A percentile compares a stretch with the other conserved stretches of the same genome.
Evolutionary conservation across 345 rosid genomes (phyloP).

Genomic region (Pistacia integerrima): DNA sequence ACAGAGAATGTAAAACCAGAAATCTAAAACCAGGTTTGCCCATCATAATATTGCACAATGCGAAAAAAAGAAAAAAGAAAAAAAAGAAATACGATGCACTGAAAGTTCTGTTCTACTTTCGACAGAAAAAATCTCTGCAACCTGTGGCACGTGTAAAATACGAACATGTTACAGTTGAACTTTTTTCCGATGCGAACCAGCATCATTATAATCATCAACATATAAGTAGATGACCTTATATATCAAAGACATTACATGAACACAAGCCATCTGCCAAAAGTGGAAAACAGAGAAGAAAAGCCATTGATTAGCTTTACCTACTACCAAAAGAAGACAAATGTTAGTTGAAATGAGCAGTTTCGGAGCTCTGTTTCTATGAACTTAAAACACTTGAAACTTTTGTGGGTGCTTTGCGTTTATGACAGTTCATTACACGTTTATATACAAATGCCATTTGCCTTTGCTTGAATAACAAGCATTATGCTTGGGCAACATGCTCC

Average conservation of each 20-base stretch:
- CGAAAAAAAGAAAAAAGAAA: not conserved
- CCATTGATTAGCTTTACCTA: constrained; percentile 12
- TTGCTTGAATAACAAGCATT: not conserved
- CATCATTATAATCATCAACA: not conserved
- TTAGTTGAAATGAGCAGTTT: constrained; percentile 7
- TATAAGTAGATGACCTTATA: no score
- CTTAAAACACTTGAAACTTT: not conserved
- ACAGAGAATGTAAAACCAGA: not conserved
- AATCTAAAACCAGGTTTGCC: not conserved
- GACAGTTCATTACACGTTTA: not conserved
- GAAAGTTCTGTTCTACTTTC: not conserved
- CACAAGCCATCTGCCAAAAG: not conserved
- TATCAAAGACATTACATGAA: not conserved
- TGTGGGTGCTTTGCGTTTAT: not conserved
- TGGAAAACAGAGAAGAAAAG: not conserved
- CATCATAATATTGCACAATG: not conserved
- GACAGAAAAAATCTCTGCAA: not conserved
- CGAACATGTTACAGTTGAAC: not conserved
- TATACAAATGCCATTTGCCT: not conserved
- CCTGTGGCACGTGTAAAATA: not conserved
- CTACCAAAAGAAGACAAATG: not conserved
- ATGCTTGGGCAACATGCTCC: not conserved
- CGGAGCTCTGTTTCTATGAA: not conserved
- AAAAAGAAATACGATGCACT: not conserved
- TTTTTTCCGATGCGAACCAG: not conserved